These are phyloP conservation scores for Parascedosporium putredinis DNA, from an alignment of 2,329 filamentous ascomycete species.

Conservation along the genomic window DNA sequence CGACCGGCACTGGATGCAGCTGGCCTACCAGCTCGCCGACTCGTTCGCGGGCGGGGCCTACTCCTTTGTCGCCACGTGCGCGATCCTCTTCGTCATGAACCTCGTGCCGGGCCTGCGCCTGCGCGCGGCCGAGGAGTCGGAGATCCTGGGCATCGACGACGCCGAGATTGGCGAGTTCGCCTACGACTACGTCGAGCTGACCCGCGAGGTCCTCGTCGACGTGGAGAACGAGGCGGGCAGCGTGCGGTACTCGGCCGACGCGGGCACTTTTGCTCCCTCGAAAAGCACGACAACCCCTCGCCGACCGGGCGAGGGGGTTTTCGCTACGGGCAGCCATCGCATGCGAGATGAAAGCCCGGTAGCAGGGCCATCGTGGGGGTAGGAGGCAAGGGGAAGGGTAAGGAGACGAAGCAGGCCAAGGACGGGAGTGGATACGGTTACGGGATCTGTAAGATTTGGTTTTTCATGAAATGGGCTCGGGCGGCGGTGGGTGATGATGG, in stretches of 20 bases:
- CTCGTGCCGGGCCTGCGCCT: slow-evolving; percentile 66
- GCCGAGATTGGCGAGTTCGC: slow-evolving; percentile 88
- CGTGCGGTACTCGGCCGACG: slow-evolving; percentile 30
- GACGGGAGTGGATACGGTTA: not conserved
- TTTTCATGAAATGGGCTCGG: too few species aligned
- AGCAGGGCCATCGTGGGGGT: too few species aligned
- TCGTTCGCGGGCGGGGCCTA: slow-evolving; percentile 66
- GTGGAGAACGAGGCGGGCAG: slow-evolving; percentile 33
- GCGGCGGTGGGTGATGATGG: too few species aligned
- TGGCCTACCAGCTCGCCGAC: slow-evolving; percentile 76
- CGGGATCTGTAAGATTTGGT: too few species aligned
- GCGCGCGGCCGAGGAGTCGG: slow-evolving; percentile 64
- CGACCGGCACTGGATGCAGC: slow-evolving; percentile 73
- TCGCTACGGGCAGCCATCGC: slow-evolving; percentile 8
- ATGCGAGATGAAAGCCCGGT: not conserved
- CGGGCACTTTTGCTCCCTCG: slow-evolving; percentile 28
- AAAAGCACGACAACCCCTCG: slow-evolving; percentile 39
- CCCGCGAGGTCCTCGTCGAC: slow-evolving; percentile 43
- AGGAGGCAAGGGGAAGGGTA: not conserved
- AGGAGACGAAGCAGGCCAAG: too few species aligned
- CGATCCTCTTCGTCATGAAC: slow-evolving; percentile 74
- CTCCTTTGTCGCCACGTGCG: slow-evolving; percentile 65
- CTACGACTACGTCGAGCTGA: slow-evolving; percentile 88
- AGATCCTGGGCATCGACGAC: slow-evolving; percentile 78
- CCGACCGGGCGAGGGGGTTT: slow-evolving; percentile 32